Base-by-base conservation (phyloP, 306 rosid genomes). In the Trifolium pratense region DNA sequence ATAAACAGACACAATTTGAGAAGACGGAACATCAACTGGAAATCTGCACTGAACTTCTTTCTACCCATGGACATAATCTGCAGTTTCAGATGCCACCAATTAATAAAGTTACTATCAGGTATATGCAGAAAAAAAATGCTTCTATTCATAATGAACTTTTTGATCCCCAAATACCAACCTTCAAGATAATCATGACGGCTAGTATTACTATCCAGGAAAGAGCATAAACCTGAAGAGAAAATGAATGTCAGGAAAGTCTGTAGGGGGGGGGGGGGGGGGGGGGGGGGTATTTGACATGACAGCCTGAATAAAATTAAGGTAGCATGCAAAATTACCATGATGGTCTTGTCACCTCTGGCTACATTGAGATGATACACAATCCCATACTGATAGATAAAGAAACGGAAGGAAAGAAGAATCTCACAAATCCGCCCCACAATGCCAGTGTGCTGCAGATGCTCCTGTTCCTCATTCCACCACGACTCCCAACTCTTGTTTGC, bases 381-480 rank as follows among this genome's bases (percentile, higher is more conserved):
- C 52, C 99, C 99, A 39, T 94, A 94, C 75, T 94, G 99, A 79
- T 87, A 94, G 65, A 91, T 45, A 71, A 94, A 86, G 89, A 91
- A 91, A 79, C 97, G 97, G 62, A 87, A 14, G 64, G 91, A 73
- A 48, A 94, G 95, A 79, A 87, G 1, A 55, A 82, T 62, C 84
- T 94, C 99, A 84, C 89, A 88, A 67, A 85, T 71, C 68, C 96
- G 86, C 65, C 97, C 99, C 6, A 82, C 2, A 37, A 74, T 4
- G 23, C 97, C 96, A 42, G 97, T 86, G 88, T 81, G 36, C 80
- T 80, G 88, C 79, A 94, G 83, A 82, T 94, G 99, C 82, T 94
- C 99, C 58, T 94, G 99, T 84, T 94, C 99, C 78, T 94, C 99
- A 16, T 87, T 89, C 99, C 99, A 94, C 99, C 99, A 94, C 3